A percentile compares a stretch with the other conserved stretches of the same genome.
These are phyloP conservation scores for Annona cherimola DNA, from an alignment of 164 flowering plant species.

Conservation along the genomic window DNA sequence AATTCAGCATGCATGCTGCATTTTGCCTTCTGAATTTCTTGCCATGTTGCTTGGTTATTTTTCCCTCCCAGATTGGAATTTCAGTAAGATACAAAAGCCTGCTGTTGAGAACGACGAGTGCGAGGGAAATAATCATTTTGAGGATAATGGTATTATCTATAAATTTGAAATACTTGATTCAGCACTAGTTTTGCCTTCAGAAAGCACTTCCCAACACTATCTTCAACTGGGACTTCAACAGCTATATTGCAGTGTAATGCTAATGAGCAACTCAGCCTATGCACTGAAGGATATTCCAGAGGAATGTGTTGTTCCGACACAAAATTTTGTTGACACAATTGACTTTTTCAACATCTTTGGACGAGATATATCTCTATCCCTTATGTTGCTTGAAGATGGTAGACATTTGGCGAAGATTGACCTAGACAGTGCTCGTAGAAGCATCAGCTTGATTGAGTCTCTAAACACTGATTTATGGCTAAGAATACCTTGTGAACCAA, in stretches of 20 bases:
- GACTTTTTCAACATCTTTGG: constrained; percentile 63
- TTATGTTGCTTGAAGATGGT: constrained; percentile 30
- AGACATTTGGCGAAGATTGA: constrained; percentile 11
- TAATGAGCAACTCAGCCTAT: constrained; percentile 16
- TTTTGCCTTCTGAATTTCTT: constrained; percentile 64
- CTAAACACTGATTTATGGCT: constrained; percentile 74
- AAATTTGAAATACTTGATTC: constrained; percentile 79
- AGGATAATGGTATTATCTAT: constrained; percentile 14
- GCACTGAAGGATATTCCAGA: constrained; percentile 42
- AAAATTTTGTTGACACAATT: constrained; percentile 27
- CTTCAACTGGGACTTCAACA: constrained; percentile 56
- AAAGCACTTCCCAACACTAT: constrained; percentile 29
- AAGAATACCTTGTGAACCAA: constrained; percentile 50
- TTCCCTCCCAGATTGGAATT: constrained; percentile 69
- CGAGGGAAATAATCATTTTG: background rate
- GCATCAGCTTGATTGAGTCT: constrained; percentile 34
- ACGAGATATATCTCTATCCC: constrained; percentile 46
- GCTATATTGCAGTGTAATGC: constrained; percentile 42
- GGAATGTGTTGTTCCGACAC: constrained; percentile 39
- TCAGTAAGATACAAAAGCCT: constrained; percentile 19
- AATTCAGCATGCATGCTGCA: constrained; percentile 70
- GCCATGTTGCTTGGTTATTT: constrained; percentile 82
- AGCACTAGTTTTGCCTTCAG: constrained; percentile 44
- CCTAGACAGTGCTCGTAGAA: constrained; percentile 12
- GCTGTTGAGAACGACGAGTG: constrained; percentile 6